Evolutionary conservation across 2,329 filamentous ascomycete genomes (phyloP).

Genomic region (Madurella fahalii): DNA sequence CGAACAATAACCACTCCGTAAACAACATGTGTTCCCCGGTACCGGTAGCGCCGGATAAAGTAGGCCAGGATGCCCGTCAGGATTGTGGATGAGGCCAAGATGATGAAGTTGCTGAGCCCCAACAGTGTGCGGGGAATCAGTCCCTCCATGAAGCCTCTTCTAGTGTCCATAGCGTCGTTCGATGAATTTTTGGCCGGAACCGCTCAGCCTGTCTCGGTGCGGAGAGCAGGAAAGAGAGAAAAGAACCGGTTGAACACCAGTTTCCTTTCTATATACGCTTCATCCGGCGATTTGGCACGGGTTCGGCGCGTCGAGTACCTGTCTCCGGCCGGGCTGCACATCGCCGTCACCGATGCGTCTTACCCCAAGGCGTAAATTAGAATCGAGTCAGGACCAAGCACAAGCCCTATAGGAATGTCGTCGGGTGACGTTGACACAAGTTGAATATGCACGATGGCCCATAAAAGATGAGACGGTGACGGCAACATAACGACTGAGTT

Average conservation of each 20-base stretch:
- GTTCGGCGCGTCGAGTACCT: no score
- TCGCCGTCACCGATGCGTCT: background rate
- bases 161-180: conserved; percentile 11
- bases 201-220: background rate
- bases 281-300: background rate
- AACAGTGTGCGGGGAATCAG: conserved; percentile 17
- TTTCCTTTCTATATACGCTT: background rate
- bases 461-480: background rate
- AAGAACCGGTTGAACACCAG: background rate
- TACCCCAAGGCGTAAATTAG: background rate
- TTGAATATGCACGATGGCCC: background rate
- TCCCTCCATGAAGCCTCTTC: conserved; percentile 9
- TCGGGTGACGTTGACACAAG: background rate
- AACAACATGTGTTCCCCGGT: conserved; percentile 17
- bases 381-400: background rate
- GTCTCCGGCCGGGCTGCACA: no score
- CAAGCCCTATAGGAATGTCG: background rate
- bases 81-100: conserved; percentile 23
- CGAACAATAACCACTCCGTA: conserved; percentile 23
- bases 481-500: background rate
- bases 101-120: conserved; percentile 19
- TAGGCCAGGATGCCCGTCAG: conserved; percentile 23
- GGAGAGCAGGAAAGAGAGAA: background rate
- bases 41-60: conserved; percentile 14
- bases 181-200: background rate